phyloP scores from a whole-genome alignment of 1,284 basidiomycete genomes.

The Cryptococcus sp. region DNA sequence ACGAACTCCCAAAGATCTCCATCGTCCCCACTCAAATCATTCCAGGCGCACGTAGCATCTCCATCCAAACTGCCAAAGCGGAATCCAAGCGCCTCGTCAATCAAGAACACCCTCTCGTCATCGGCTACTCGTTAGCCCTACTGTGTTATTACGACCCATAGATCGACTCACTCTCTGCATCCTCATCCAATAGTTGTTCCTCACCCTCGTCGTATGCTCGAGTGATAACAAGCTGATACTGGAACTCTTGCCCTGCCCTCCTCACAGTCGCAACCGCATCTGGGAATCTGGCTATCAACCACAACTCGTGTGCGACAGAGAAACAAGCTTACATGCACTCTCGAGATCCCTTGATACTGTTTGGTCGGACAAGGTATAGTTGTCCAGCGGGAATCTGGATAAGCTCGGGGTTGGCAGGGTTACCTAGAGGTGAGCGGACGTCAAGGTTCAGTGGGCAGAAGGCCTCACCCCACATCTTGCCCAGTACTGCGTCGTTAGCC shows the following conservation, averaged over 20 bases:
- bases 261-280: slow-evolving; percentile 93
- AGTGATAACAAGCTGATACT: slow-evolving; percentile 95
- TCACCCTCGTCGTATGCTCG: slow-evolving; percentile 94
- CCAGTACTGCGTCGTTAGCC: slow-evolving; percentile 58
- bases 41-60: slow-evolving; percentile 80
- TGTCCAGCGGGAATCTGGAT: slow-evolving; percentile 91
- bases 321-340: slow-evolving; percentile 87
- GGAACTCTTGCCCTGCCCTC: slow-evolving; percentile 70
- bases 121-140: slow-evolving; percentile 63
- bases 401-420: slow-evolving; percentile 75
- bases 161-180: slow-evolving; percentile 91
- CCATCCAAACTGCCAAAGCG: slow-evolving; percentile 68
- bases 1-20: slow-evolving; percentile 48
- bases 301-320: neutral
- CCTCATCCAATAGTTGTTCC: slow-evolving; percentile 86
- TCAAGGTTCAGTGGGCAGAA: slow-evolving; percentile 10
- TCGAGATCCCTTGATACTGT: slow-evolving; percentile 79
- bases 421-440: slow-evolving; percentile 35
- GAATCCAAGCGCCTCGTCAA: slow-evolving; percentile 82
- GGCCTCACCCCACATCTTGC: slow-evolving; percentile 85
- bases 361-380: slow-evolving; percentile 84
- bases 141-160: too few relatives aligned
- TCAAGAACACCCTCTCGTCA: slow-evolving; percentile 85
- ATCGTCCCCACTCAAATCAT: slow-evolving; percentile 60
- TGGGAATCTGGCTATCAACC: slow-evolving; percentile 62